phyloP scores from a whole-genome alignment of 495 filamentous ascomycete species.

The Parmelia sp. region DNA sequence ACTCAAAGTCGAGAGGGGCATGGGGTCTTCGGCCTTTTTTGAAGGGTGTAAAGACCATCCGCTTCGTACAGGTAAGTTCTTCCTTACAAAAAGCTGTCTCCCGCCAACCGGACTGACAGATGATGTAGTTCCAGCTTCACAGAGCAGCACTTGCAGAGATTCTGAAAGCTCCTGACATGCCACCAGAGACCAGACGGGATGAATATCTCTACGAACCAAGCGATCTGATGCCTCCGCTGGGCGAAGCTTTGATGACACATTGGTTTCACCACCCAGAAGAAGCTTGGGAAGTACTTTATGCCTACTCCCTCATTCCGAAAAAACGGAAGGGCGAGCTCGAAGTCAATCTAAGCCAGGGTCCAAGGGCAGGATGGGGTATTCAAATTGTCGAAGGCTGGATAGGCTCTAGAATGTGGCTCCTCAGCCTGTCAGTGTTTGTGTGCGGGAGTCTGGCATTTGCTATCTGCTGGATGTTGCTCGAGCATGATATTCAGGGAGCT shows the following conservation, averaged over 20 bases:
- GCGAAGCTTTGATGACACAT: constrained; percentile 33
- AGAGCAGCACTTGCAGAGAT: constrained; percentile 36
- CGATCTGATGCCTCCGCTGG: constrained; percentile 36
- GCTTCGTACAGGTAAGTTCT: constrained; percentile 30
- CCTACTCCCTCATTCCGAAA: constrained; percentile 24
- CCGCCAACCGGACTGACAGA: neutral
- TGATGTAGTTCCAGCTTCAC: constrained; percentile 34
- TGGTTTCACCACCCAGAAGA: constrained; percentile 37
- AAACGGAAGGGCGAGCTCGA: constrained; percentile 23
- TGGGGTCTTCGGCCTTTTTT: constrained; percentile 21
- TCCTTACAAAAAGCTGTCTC: too few relatives aligned
- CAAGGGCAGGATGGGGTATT: constrained; percentile 38
- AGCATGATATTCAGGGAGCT: constrained; percentile 39
- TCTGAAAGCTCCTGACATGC: constrained; percentile 33
- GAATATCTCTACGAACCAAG: constrained; percentile 32
- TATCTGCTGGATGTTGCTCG: constrained; percentile 30
- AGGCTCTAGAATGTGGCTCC: constrained; percentile 32
- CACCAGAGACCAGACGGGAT: constrained; percentile 22
- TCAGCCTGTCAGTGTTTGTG: constrained; percentile 28
- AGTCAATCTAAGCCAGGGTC: constrained; percentile 16
- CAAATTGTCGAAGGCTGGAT: constrained; percentile 38
- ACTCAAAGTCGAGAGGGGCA: neutral
- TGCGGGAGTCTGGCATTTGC: constrained; percentile 34
- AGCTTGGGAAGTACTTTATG: constrained; percentile 9
- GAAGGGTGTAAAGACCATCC: constrained; percentile 31